Evolutionary conservation across 2,329 filamentous ascomycete genomes (phyloP), one percentile per base, ranked within the genome.

Genomic region (Botrytis paeoniae): DNA sequence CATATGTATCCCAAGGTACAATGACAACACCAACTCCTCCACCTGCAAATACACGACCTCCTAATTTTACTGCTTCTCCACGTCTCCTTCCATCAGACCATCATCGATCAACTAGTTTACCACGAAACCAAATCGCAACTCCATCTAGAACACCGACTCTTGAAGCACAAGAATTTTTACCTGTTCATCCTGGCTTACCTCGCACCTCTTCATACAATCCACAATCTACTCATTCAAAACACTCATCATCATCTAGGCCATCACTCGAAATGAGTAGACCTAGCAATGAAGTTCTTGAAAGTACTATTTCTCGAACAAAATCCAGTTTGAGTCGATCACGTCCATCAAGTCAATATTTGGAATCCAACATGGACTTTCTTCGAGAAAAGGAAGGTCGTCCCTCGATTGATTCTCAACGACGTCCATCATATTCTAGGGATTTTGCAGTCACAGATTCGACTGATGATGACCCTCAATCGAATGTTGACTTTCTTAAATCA

Each of bases 341-440:
- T 63, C 95, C 95, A 80, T 86, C 89, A 0, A 98, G 95, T 81
- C 93, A 93, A 48, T 93, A 95, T 80, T 87, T 97, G 5, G 92
- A 94, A 77, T 92, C 92, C 0, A 94, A 92, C 79, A 85, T 96
- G 70, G 94, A 97, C 74, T 94, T 93, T 79, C 85, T 97, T 29
- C 91, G 93, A 35, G 94, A 96, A 78, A 88, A 90, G 69, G 94
- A 97, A 79, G 76, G 75, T 25, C 74, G 78, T 45, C 74, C 78
- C 1, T 79, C 76, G 8, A 68, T 78, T 41, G 72, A 73, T 60
- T 68, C 65, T 14, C 83, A 84, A 59, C 79, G 81, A 37, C 81
- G 75, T n/a, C 64, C 75, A 14, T 76, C 78, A 8, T 77, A 78
- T 70, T 70, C 73, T 18, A 78, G 74, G 43, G 79, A 81, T n/a